phyloP scores from a whole-genome alignment of 768 basidiomycete genomes.

The Amanita polypyramis region DNA sequence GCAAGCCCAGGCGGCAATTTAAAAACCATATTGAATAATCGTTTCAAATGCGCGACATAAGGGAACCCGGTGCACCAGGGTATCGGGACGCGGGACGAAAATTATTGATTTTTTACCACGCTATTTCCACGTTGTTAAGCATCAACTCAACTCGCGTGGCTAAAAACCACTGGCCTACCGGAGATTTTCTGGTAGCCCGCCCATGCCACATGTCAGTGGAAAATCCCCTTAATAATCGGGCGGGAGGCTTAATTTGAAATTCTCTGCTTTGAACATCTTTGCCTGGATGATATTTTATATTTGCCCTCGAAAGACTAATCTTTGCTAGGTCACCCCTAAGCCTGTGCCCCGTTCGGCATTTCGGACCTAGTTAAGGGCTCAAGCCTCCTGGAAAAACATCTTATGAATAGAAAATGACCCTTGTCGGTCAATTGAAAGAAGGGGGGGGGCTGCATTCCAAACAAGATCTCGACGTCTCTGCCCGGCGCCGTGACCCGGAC shows the following conservation, averaged over 20 bases:
- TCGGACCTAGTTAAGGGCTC: too few relatives aligned
- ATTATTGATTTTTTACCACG: constrained; percentile 16
- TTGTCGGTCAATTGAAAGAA: too few relatives aligned
- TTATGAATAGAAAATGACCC: too few relatives aligned
- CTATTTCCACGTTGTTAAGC: constrained; percentile 27
- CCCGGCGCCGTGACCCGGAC: too few relatives aligned
- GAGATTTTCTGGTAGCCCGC: too few relatives aligned
- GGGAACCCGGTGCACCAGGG: not conserved
- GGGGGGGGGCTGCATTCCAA: too few relatives aligned
- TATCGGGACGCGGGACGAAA: not conserved
- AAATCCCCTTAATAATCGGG: not conserved
- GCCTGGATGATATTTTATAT: too few relatives aligned
- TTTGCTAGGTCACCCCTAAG: too few relatives aligned
- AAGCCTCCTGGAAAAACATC: too few relatives aligned
- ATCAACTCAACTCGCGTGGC: constrained; percentile 18
- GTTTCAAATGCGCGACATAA: not conserved
- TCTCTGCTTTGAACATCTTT: not conserved
- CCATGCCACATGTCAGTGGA: too few relatives aligned
- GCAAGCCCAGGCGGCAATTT: not conserved
- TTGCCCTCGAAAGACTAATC: too few relatives aligned
- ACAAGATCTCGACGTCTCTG: not conserved
- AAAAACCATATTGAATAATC: not conserved
- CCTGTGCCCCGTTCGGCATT: too few relatives aligned
- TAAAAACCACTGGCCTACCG: constrained; percentile 11
- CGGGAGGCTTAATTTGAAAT: not conserved